These are phyloP conservation scores for Dothidotthia symphoricarpi DNA, from an alignment of 2,329 filamentous ascomycete genomes.

Conservation along the genomic window DNA sequence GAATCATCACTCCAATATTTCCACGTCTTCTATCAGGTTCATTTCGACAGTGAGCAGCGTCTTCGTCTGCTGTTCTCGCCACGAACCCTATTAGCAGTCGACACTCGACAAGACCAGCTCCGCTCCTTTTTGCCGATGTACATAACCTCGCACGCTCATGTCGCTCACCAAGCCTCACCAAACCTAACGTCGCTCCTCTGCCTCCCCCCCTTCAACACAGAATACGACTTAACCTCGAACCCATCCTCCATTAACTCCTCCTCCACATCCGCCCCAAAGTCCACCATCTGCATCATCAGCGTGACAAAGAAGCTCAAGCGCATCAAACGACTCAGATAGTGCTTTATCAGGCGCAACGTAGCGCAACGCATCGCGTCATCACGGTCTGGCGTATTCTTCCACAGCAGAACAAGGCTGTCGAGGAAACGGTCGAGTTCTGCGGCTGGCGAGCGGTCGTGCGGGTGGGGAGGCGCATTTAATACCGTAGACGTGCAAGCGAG, in stretches of 20 bases:
- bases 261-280: slow-evolving; percentile 17
- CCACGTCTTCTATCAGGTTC: too few species aligned
- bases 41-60: too few species aligned
- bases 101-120: too few species aligned
- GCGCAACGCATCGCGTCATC: slow-evolving; percentile 16
- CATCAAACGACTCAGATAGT: slow-evolving; percentile 11
- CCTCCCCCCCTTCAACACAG: neutral
- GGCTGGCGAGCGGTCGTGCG: neutral
- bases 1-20: too few species aligned
- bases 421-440: slow-evolving; percentile 15
- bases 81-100: too few species aligned
- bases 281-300: slow-evolving; percentile 13
- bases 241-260: slow-evolving; percentile 20
- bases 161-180: neutral
- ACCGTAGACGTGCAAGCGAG: neutral
- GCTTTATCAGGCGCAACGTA: slow-evolving; percentile 19
- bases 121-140: too few species aligned
- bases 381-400: slow-evolving; percentile 17
- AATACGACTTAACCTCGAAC: slow-evolving; percentile 14
- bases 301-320: slow-evolving; percentile 14
- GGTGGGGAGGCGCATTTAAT: neutral
- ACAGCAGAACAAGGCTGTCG: slow-evolving; percentile 22
- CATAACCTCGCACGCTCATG: too few species aligned
- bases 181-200: slow-evolving; percentile 1
- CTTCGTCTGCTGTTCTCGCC: too few species aligned